These are phyloP conservation scores for Mycena polygramma DNA, from an alignment of 768 basidiomycete species.

Conservation along the genomic window DNA sequence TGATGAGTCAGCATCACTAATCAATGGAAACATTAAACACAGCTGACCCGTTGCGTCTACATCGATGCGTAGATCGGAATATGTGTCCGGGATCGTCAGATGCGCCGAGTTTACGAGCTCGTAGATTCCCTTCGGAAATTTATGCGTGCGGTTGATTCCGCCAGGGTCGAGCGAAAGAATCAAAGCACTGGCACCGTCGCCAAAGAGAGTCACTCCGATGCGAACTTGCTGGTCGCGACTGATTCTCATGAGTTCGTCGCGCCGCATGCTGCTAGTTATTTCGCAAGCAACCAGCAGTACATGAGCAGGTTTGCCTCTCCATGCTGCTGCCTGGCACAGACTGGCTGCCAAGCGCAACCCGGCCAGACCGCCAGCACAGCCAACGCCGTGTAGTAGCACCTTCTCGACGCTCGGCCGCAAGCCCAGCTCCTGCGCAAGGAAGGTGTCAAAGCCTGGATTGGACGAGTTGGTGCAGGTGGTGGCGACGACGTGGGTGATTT, in stretches of 20 bases:
- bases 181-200: conserved; percentile 27
- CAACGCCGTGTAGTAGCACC: conserved; percentile 31
- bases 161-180: conserved; percentile 20
- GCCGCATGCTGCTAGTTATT: conserved; percentile 21
- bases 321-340: conserved; percentile 24
- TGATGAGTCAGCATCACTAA: background rate
- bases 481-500: conserved; percentile 27
- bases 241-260: conserved; percentile 22
- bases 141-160: background rate
- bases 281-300: conserved; percentile 30
- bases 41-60: conserved; percentile 15
- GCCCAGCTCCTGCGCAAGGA: conserved; percentile 24
- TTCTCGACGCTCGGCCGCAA: conserved; percentile 24
- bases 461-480: conserved; percentile 34
- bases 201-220: conserved; percentile 20
- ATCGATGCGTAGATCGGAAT: conserved; percentile 16
- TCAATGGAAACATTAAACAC: background rate
- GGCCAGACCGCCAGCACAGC: conserved; percentile 29
- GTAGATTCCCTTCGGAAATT: conserved; percentile 19
- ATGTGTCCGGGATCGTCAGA: conserved; percentile 24
- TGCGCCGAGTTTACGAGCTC: conserved; percentile 27
- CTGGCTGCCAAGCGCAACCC: conserved; percentile 25
- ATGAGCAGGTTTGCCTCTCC: conserved; percentile 20
- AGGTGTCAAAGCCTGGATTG: conserved; percentile 26
- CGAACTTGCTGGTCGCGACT: conserved; percentile 30